Evolutionary conservation across 495 filamentous ascomycete species (phyloP), one percentile per base, ranked within the genome.

Genomic region (Astrothelium subdiscretum): DNA sequence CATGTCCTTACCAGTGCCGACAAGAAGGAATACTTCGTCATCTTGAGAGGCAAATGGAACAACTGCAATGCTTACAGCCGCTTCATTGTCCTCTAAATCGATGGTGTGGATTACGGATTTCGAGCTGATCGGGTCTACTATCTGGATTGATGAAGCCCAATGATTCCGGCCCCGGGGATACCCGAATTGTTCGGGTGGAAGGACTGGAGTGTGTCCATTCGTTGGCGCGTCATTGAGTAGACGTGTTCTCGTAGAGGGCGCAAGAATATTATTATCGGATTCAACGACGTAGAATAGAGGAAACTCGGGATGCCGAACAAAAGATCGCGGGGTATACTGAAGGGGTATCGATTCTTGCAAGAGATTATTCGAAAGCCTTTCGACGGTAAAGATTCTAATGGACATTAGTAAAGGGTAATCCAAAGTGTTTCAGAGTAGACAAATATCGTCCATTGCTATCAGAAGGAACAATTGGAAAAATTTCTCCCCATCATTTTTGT

Each of bases 71-170:
- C 90, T 95, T 62, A 95, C 86, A 10, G 92, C 92, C 0, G 91
- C 89, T 72, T 97, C 91, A 67, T 99, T 97, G 5, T 92, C 86
- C 24, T 86, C 85, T 0, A 99, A 74, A 52, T 97, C 88, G 38
- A 97, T 81, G 10, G 81, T 86, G 61, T 85, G 82, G 10, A 95
- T 74, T 4, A 91, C 85, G 1, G 77, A 75, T 67, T 92, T 90
- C 38, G 89, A 81, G 44, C 77, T 79, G 18, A 92, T 61, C 0
- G 95, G 92, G 67, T 98, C 95, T 22, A 97, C 79, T 15, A 97
- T 79, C 67, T 89, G 88, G 64, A 99, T 89, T 70, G 91, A 96
- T 22, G 91, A 96, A 29, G 95, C 91, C 95, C 95, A 99, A 65
- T 95, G 86, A 15, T 90, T 87, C 66, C 79, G 80, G 11, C 81